Evolutionary conservation across 192 early-diverging fungal genomes (phyloP).

Genomic region (Geosiphon pyriformis): DNA sequence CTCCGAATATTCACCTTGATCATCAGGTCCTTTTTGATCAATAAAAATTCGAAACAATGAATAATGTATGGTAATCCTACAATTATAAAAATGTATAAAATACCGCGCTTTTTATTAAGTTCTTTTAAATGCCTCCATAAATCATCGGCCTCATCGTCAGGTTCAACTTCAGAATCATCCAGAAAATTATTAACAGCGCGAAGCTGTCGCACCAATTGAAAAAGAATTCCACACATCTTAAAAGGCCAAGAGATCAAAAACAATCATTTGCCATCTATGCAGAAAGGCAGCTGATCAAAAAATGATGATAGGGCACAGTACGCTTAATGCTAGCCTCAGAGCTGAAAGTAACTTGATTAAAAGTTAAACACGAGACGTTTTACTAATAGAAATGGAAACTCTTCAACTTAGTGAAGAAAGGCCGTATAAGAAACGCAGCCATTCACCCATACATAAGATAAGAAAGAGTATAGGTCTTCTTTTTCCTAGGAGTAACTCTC

Average conservation of each 20-base stretch:
- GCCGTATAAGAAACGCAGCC: neutral
- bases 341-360: too few relatives aligned
- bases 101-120: slow-evolving; percentile 49
- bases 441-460: neutral
- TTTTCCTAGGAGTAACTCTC: neutral
- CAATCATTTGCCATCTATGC: too few relatives aligned
- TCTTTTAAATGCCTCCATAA: slow-evolving; percentile 38
- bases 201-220: slow-evolving; percentile 29
- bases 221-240: slow-evolving; percentile 55
- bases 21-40: slow-evolving; percentile 45
- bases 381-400: too few relatives aligned
- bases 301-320: too few relatives aligned
- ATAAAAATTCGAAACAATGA: neutral
- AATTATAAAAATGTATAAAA: neutral
- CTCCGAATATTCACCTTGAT: slow-evolving; percentile 25
- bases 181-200: slow-evolving; percentile 1
- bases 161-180: neutral
- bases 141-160: neutral
- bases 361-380: too few relatives aligned
- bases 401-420: too few relatives aligned
- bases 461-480: neutral
- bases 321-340: too few relatives aligned
- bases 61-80: neutral
- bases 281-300: too few relatives aligned
- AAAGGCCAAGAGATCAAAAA: too few relatives aligned